These are phyloP conservation scores for Sistotremastrum suecicum DNA, from an alignment of 768 basidiomycete genomes.

Conservation along the genomic window DNA sequence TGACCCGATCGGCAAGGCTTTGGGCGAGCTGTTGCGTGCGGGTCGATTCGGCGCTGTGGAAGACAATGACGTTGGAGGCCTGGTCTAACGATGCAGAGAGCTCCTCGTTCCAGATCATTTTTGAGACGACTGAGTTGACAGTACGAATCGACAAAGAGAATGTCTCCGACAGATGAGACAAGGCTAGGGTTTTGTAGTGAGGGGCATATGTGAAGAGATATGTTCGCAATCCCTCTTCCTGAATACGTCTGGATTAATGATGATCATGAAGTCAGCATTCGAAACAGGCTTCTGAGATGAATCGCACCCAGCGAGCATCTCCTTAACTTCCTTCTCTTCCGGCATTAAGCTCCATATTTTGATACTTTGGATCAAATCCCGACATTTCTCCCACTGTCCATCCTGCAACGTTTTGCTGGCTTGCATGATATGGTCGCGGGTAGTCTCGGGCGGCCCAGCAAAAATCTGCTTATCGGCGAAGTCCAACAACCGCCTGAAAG, in stretches of 20 bases:
- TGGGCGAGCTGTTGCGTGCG: slow-evolving; percentile 85
- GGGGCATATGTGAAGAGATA: slow-evolving; percentile 98
- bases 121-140: slow-evolving; percentile 85
- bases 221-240: slow-evolving; percentile 92
- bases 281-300: neutral
- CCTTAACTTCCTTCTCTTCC: slow-evolving; percentile 73
- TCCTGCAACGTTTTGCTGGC: slow-evolving; percentile 92
- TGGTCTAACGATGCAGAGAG: slow-evolving; percentile 88
- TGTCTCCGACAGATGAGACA: slow-evolving; percentile 73
- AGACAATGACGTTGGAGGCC: slow-evolving; percentile 77
- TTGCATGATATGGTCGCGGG: slow-evolving; percentile 98
- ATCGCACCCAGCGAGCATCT: slow-evolving; percentile 83
- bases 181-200: slow-evolving; percentile 82
- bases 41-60: slow-evolving; percentile 83
- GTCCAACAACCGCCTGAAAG: slow-evolving; percentile 88
- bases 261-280: neutral
- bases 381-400: slow-evolving; percentile 94
- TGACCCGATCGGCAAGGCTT: slow-evolving; percentile 78
- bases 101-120: slow-evolving; percentile 99
- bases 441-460: slow-evolving; percentile 96
- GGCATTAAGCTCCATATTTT: slow-evolving; percentile 98
- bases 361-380: slow-evolving; percentile 87
- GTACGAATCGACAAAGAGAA: slow-evolving; percentile 71
- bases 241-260: slow-evolving; percentile 62
- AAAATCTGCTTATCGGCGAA: slow-evolving; percentile 97